Conservation (phyloP, 805 yeast genomes). For the Candida piceae region DNA sequence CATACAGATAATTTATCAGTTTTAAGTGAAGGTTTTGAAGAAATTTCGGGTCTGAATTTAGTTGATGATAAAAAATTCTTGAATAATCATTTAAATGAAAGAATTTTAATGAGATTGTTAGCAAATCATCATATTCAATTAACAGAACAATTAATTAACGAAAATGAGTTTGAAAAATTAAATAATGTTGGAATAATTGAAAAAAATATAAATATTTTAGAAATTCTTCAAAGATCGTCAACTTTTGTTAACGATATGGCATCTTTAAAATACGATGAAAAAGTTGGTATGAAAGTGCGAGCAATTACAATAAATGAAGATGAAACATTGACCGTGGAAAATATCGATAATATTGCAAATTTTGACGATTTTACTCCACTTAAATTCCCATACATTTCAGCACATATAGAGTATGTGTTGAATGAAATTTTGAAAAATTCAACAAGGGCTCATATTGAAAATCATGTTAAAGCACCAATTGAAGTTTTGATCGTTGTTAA, state of each 20-base stretch:
- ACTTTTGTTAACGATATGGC: constrained; percentile 81
- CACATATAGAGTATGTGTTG: constrained; percentile 81
- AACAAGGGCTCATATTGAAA: constrained; percentile 82
- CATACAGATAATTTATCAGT: constrained; percentile 84
- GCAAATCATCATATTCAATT: constrained; percentile 81
- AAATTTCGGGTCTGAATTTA: constrained; percentile 38
- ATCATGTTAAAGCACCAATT: constrained; percentile 41
- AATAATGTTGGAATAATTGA: constrained; percentile 64
- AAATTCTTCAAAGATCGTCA: constrained; percentile 57
- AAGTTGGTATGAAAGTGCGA: constrained; percentile 56
- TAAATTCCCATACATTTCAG: constrained; percentile 76
- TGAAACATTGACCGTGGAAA: constrained; percentile 27
- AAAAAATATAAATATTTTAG: constrained; percentile 57
- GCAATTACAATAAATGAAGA: constrained; percentile 23
- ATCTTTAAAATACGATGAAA: constrained; percentile 74
- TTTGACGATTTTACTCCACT: constrained; percentile 26
- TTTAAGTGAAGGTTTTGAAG: constrained; percentile 72
- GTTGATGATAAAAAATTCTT: constrained; percentile 42
- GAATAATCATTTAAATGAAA: constrained; percentile 71
- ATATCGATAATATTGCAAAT: constrained; percentile 30
- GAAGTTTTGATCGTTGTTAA: constrained; percentile 40
- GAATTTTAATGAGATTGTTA: constrained; percentile 80
- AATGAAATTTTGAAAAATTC: constrained; percentile 87
- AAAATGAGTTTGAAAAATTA: constrained; percentile 28
- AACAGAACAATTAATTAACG: constrained; percentile 37